Conservation (phyloP, 306 rosid species). For the Lupinus albus region DNA sequence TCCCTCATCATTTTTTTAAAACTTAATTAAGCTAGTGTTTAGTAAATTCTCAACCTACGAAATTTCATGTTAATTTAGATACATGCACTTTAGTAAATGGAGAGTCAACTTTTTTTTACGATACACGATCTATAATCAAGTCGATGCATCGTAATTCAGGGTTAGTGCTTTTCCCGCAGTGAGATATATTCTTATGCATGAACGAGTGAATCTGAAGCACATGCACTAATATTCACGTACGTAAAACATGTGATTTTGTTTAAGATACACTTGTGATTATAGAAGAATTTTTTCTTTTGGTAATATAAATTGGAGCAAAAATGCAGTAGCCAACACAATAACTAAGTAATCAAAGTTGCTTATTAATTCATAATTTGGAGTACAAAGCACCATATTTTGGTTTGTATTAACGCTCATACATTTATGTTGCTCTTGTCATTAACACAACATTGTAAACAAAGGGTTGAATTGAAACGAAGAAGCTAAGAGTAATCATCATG, state of each 20-base stretch:
- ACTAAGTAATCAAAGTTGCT: neutral
- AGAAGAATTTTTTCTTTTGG: too few species aligned
- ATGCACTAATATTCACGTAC: too few species aligned
- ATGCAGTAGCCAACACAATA: neutral
- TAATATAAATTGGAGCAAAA: neutral
- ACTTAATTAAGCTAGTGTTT: neutral
- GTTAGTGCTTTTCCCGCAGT: neutral
- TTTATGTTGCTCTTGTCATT: neutral
- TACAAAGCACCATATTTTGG: neutral
- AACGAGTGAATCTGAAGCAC: neutral
- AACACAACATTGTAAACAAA: neutral
- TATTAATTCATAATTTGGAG: conserved; percentile 8
- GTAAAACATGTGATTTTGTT: too few species aligned
- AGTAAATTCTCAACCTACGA: neutral
- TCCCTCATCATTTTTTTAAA: neutral
- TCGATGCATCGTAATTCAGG: neutral
- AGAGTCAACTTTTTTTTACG: too few species aligned
- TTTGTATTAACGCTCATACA: neutral
- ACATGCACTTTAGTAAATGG: neutral
- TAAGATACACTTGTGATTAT: too few species aligned
- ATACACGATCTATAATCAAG: neutral
- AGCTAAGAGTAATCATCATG: neutral
- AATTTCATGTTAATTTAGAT: neutral
- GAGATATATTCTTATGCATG: neutral
- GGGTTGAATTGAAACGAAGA: neutral